These are phyloP conservation scores for Komagataella ulmi DNA, from an alignment of 805 yeast genomes.

Conservation along the genomic window DNA sequence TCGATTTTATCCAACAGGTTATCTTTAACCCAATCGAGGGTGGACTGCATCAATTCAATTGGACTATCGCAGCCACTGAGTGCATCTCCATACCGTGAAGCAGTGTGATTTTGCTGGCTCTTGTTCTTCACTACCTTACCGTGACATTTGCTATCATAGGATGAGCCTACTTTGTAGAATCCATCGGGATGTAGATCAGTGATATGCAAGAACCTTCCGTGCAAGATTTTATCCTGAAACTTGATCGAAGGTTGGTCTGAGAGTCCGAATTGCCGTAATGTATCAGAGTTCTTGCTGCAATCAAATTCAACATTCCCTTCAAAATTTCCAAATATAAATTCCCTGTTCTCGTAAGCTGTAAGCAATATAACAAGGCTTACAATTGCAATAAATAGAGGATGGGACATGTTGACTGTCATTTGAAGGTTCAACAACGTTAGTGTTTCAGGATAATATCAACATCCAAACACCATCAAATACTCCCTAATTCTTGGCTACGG, in stretches of 20 bases:
- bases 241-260: not conserved
- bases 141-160: constrained; percentile 46
- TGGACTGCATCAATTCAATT: constrained; percentile 39
- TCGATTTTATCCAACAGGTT: constrained; percentile 67
- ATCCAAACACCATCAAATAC: not conserved
- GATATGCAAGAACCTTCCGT: constrained; percentile 74
- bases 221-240: constrained; percentile 19
- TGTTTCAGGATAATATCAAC: not conserved
- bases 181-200: constrained; percentile 86
- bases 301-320: not conserved
- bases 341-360: not conserved
- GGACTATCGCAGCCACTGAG: constrained; percentile 72
- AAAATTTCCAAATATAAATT: not conserved
- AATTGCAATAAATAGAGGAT: not conserved
- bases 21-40: constrained; percentile 52
- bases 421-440: not conserved
- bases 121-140: constrained; percentile 16
- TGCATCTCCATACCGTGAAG: constrained; percentile 66
- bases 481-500: no score
- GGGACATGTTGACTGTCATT: not conserved
- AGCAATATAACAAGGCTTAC: not conserved
- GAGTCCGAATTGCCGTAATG: not conserved
- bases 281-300: not conserved
- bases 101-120: constrained; percentile 21
- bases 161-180: constrained; percentile 37